Conservation (phyloP, 2,329 filamentous ascomycete species). For the Catunica adiposa region DNA sequence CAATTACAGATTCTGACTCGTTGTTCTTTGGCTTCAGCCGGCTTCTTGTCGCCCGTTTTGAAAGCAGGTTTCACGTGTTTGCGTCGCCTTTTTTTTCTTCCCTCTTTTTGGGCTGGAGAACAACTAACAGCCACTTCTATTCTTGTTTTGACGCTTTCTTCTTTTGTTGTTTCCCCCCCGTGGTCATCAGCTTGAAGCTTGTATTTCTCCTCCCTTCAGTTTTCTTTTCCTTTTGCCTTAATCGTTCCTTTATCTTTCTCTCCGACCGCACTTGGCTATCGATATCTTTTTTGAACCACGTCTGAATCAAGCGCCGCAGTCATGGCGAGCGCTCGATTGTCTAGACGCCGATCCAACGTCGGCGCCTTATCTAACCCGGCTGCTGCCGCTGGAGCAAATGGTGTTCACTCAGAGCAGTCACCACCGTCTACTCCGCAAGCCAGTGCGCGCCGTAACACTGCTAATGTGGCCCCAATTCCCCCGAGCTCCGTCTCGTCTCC, state of each 20-base stretch:
- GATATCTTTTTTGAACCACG: neutral
- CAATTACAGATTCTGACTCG: neutral
- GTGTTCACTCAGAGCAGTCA: neutral
- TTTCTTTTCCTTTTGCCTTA: too few relatives aligned
- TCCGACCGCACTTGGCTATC: neutral
- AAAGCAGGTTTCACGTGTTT: conserved; percentile 9
- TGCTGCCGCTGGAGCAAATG: neutral
- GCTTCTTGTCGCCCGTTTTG: neutral
- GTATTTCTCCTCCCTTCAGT: too few relatives aligned
- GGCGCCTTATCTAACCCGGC: neutral
- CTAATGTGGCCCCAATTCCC: neutral
- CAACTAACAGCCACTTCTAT: conserved; percentile 8
- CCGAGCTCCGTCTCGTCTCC: neutral
- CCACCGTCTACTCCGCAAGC: neutral
- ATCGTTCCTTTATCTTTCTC: neutral
- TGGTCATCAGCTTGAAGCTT: neutral
- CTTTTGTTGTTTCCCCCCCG: neutral
- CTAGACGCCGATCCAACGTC: conserved; percentile 4
- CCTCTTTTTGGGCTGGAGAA: too few relatives aligned
- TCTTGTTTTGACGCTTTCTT: conserved; percentile 6
- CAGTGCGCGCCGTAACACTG: neutral
- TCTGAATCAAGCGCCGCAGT: neutral
- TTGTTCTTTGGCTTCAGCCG: neutral
- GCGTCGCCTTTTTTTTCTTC: neutral
- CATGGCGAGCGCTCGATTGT: conserved; percentile 6